Evolutionary conservation across 2,329 filamentous ascomycete genomes (phyloP), one percentile per base, ranked within the genome.

Genomic region (Amphichorda felina): DNA sequence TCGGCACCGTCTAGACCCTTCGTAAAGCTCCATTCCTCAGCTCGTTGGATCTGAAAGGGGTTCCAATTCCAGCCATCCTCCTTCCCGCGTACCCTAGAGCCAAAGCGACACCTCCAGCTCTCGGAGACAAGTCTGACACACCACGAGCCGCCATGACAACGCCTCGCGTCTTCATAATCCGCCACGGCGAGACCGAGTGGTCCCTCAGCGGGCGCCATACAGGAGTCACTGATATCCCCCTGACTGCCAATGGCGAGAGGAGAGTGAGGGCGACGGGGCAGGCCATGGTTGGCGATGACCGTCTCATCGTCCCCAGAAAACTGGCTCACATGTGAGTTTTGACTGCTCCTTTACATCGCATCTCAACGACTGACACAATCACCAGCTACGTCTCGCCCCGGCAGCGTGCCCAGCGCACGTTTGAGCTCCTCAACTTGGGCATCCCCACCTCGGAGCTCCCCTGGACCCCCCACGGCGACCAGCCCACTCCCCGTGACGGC

Each of bases 111-210:
- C n/a, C n/a, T n/a, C n/a, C n/a, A n/a, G n/a, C n/a, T n/a, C n/a
- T n/a, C n/a, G n/a, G n/a, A n/a, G n/a, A n/a, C n/a, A n/a, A n/a
- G n/a, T n/a, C n/a, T n/a, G n/a, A n/a, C n/a, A n/a, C n/a, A n/a
- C n/a, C n/a, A n/a, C n/a, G n/a, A n/a, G n/a, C n/a, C n/a, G n/a
- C 19, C 17, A 36, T 36, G 35, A 11, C 18, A 14, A 75, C 79
- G 2, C 83, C 84, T 2, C 72, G 83, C 36, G 78, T 84, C 53
- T 89, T 89, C 64, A 75, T 91, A 46, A 63, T 87, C 54, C 84
- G 88, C 47, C 88, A 95, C 53, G 89, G 88, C 60, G 86, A 95
- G 64, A 96, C 88, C 4, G 86, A 94, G 64, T 96, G 88, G 88
- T 93, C 84, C 5, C 75, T 94, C 33, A 81, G 81, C 46, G 88